Base-by-base conservation (phyloP, 2,329 filamentous ascomycete genomes). In the Aureobasidium sp. region DNA sequence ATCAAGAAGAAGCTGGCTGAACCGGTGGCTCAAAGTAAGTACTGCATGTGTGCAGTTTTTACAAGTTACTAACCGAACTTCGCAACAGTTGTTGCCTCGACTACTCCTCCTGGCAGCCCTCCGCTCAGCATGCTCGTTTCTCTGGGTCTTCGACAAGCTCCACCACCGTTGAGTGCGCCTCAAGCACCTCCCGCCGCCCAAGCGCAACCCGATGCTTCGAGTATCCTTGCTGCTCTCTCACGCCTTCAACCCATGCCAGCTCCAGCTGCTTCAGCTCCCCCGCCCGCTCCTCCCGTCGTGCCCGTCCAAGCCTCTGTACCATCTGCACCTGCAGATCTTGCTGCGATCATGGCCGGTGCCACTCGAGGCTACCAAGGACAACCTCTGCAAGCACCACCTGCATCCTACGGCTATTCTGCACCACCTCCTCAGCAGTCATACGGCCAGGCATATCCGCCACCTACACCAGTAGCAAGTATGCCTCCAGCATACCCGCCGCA, bases 1-100 rank as follows among this genome's bases (percentile, higher is more conserved):
- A 96, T 96, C 81, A 93, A 91, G 77, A 83, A 90, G 72, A 92
- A 90, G 75, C 75, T 96, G 69, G 87, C 81, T 65, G 81, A 84
- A 64, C 78, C 79, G 63, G 74, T 79, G 67, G 79, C 83, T 64
- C 50, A 67, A 37, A n/a, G 49, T 47, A 53, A 57, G 39, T 59
- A n/a, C 25, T 36, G 39, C 36, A 48, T 27, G 39, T 15, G 10
- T 34, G 45, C n/a, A 49, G 16, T 8, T 10, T 2, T 8, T 8
- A n/a, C 47, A 29, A 13, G 25, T 59, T 21, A 32, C 48, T 48
- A 10, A 55, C 16, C 36, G 10, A 47, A 50, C 2, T 16, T 34
- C 3, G 16, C 10, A 42, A 42, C 42, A 67, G 64, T 59, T 49
- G 48, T 66, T 69, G 69, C 65, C 55, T 64, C 65, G 16, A 66